Percentiles rank a stretch among this genome's conserved stretches.
These are phyloP conservation scores for Dryas octopetala DNA, from an alignment of 306 rosid genomes.

Conservation along the genomic window DNA sequence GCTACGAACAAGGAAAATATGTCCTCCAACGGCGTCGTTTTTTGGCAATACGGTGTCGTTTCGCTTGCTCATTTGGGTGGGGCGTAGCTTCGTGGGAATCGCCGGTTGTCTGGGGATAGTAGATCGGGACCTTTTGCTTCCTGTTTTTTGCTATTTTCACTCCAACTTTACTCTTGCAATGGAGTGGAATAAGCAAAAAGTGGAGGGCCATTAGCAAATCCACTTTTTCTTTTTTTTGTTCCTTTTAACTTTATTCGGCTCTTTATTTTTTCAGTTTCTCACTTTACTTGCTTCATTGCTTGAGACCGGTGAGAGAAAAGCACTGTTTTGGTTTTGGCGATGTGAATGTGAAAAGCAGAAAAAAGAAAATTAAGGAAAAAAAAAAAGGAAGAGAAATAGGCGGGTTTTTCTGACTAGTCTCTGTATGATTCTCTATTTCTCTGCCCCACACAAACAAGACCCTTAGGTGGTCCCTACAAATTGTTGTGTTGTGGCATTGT, in stretches of 20 bases:
- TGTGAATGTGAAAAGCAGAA: conserved; percentile 24
- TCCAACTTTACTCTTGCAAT: not conserved
- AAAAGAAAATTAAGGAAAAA: not conserved
- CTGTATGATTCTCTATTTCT: not conserved
- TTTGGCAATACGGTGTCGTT: not conserved
- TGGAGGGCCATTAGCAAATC: not conserved
- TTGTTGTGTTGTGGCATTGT: not conserved
- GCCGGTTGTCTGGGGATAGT: conserved; percentile 9
- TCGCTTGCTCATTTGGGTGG: not conserved
- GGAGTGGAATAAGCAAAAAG: conserved; percentile 6
- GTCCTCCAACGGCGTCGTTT: not conserved
- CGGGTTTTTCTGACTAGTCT: conserved; percentile 12
- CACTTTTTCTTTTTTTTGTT: not conserved
- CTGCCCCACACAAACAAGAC: not conserved
- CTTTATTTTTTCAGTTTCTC: not conserved
- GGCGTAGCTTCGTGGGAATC: not conserved
- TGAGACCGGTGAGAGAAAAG: conserved; percentile 32
- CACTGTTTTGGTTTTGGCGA: conserved; percentile 41
- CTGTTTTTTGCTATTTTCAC: not conserved
- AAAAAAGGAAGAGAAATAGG: not conserved
- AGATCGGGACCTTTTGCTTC: conserved; percentile 2
- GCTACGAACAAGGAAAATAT: too few species aligned
- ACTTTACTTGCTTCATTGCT: conserved; percentile 15
- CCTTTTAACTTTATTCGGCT: conserved; percentile 26
- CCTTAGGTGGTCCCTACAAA: not conserved